A percentile compares a stretch with the other conserved stretches of the same genome.
Evolutionary conservation across 768 basidiomycete genomes (phyloP).

Genomic region (Suillus occidentalis): DNA sequence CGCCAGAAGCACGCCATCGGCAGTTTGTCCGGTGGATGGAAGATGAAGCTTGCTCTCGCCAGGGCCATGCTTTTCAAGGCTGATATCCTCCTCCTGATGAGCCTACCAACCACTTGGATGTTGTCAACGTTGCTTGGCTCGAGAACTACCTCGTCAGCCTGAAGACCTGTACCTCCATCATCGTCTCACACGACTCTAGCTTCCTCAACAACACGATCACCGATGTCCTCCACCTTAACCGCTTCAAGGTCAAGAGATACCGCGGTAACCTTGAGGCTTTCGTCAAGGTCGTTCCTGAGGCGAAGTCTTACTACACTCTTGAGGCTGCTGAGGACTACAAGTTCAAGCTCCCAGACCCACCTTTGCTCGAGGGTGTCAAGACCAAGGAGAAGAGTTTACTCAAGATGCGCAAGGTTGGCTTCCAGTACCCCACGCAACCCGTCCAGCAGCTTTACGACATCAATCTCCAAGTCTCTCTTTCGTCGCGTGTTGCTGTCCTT

Average conservation of each 20-base stretch:
- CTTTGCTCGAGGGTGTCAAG: constrained; percentile 98
- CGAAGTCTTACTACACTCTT: constrained; percentile 96
- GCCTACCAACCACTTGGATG: constrained; percentile 96
- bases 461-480: constrained; percentile 94
- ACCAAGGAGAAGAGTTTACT: constrained; percentile 97
- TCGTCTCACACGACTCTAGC: constrained; percentile 95
- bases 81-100: constrained; percentile 94
- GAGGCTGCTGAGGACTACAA: constrained; percentile 96
- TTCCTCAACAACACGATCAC: constrained; percentile 99
- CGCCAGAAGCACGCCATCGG: constrained; percentile 87
- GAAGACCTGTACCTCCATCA: constrained; percentile 93
- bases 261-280: constrained; percentile 94
- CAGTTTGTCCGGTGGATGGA: constrained; percentile 96
- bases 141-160: constrained; percentile 89
- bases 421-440: constrained; percentile 88
- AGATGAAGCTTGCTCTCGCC: constrained; percentile 98
- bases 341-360: constrained; percentile 97
- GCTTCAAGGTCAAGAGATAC: constrained; percentile 96
- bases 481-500: constrained; percentile 96
- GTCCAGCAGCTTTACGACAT: constrained; percentile 94
- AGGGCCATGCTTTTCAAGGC: constrained; percentile 98
- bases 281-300: constrained; percentile 93
- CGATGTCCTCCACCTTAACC: constrained; percentile 95
- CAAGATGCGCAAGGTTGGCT: constrained; percentile 97
- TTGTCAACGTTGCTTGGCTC: constrained; percentile 97